Percentiles rank a stretch among this genome's conserved stretches.
Conservation (phyloP, 805 yeast genomes). For the Candida arabinofermentans region DNA sequence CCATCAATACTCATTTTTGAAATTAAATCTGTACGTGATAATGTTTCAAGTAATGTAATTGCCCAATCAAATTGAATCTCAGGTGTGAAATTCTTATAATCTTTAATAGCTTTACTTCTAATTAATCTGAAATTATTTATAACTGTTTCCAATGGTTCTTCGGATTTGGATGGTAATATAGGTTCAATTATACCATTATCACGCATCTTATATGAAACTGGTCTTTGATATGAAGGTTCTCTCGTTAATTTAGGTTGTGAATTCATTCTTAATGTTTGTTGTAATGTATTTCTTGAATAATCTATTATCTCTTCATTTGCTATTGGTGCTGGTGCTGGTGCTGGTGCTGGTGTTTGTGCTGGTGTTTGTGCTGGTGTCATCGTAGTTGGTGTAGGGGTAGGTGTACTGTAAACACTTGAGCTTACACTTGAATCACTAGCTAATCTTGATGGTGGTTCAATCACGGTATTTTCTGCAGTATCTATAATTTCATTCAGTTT, state of each 20-base stretch:
- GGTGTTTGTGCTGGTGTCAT: too few relatives aligned
- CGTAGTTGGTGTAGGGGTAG: too few relatives aligned
- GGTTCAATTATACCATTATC: slow-evolving; percentile 27
- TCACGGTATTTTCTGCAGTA: not conserved
- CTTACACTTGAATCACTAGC: slow-evolving; percentile 12
- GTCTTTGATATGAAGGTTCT: too few relatives aligned
- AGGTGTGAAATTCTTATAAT: slow-evolving; percentile 40
- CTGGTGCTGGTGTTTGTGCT: too few relatives aligned
- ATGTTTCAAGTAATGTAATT: slow-evolving; percentile 48
- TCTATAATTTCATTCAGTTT: slow-evolving; percentile 6
- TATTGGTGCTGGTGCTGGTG: not conserved
- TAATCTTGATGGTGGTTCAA: slow-evolving; percentile 3
- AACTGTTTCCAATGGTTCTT: slow-evolving; percentile 22
- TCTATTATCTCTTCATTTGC: not conserved
- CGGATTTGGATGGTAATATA: slow-evolving; percentile 27
- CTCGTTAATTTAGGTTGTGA: not conserved
- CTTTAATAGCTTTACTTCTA: slow-evolving; percentile 32
- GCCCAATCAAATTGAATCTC: slow-evolving; percentile 61
- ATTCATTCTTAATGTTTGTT: not conserved
- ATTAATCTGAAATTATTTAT: slow-evolving; percentile 26
- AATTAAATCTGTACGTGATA: slow-evolving; percentile 37
- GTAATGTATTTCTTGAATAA: not conserved
- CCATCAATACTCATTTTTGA: slow-evolving; percentile 47
- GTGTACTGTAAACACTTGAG: slow-evolving; percentile 16
- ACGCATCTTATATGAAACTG: slow-evolving; percentile 12